Base-by-base conservation (phyloP, 1,284 basidiomycete species). In the Mycena sp. region DNA sequence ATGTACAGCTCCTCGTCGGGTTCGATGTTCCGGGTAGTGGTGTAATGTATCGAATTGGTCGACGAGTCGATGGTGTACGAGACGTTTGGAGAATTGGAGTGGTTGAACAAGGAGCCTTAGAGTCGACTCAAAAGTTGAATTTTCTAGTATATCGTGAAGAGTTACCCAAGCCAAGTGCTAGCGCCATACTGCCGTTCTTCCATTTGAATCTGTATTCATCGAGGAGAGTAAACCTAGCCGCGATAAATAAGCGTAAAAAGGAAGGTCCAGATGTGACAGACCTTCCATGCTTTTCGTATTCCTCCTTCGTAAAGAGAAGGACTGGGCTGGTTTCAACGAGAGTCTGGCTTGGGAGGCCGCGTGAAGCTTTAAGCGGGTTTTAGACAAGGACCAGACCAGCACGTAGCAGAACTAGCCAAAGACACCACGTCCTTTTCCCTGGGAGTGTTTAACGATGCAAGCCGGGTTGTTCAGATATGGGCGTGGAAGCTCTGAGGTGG, bases 181-280 rank as follows among this genome's bases (percentile, higher is more conserved):
- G 82, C 0, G 93, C 96, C 92, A 95, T 94, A 2, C 87, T 85
- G 0, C 91, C 91, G 67, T 87, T 85, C 49, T 80, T 78, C 92
- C 94, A 98, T 44, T 87, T 89, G 72, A 96, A 96, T 0, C 93
- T 90, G 73, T 96, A 96, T 52, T 91, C 88, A 68, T 96, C 92
- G 16, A 97, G 78, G 0, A 92, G 77, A 0, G 93, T 96, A 69
- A 90, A 80, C 67, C 77, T 83, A 44, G n/a, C 14, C 10, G 75
- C 29, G 17, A 58, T 25, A 14, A 9, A 35, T 40, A 17, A 26
- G 23, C 35, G 43, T 51, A 16, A 19, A 32, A 52, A 19, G 16
- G 28, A 37, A 23, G 19, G 37, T 30, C 11, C 26, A 2, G 35
- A 5, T 25, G 23, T 4, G 12, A 25, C 35, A n/a, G n/a, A 61